Base-by-base conservation (phyloP, 345 rosid genomes). In the Cardamine chenopodiifolia region DNA sequence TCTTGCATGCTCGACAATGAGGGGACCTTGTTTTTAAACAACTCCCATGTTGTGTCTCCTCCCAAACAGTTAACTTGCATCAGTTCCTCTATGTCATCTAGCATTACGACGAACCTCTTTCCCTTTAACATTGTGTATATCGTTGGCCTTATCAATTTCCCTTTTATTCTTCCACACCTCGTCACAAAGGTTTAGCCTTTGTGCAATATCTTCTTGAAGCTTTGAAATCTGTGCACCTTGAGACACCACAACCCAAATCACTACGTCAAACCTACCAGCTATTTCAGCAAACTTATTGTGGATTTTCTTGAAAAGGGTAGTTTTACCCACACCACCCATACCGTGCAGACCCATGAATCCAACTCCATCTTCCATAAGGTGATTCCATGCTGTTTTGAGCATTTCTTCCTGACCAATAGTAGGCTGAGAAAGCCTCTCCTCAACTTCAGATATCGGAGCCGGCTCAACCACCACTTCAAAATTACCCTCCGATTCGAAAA, bases 221-320 rank as follows among this genome's bases (percentile, higher is more conserved):
- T 57, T 31, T 31, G 23, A 17, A 9, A 31, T 31, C 4, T 2
- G 1, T 31, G 25, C 39, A 1, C 39, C 61, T 56, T 56, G 39
- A 28, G 61, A 56, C 61, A 56, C 39, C 39, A 29, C 22, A 0
- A 56, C 5, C 40, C 62, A 29, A 0, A 56, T 56, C 14, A 56
- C 62, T 0, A 15, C 4, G 2, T 29, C 39, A 8, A 56, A 56
- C 8, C 3, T 56, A 4, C 13, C 13, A 8, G 22, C 0, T 1
- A 8, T 28, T 56, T 8, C 7, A 8, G 14, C 20, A 9, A 56
- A 9, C 14, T 56, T 56, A 0, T 29, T 56, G 23, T 56, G 6
- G 3, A 56, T 56, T 56, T 29, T 56, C 2, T 56, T 56, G 62
- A 56, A 56, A 29, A 56, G 23, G 7, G 62, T 56, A n/a, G 40